phyloP scores from a whole-genome alignment of 2,329 filamentous ascomycete species.

The Achaetomium macrosporum region DNA sequence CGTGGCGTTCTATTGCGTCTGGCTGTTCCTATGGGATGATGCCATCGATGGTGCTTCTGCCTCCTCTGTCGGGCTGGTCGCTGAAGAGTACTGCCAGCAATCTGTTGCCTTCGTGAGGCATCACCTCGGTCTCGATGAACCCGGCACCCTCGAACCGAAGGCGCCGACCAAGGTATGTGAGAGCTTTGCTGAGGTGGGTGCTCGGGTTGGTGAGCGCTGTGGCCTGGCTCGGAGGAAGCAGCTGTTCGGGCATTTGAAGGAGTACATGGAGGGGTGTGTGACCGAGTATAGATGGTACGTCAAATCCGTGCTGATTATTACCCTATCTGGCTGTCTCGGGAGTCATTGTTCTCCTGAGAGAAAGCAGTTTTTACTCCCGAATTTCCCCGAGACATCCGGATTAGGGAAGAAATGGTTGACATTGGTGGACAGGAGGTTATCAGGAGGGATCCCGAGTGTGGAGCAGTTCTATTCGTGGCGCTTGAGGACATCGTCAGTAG shows the following conservation, averaged over 20 bases:
- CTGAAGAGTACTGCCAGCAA: conserved; percentile 12
- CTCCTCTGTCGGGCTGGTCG: neutral
- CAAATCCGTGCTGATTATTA: too few species aligned
- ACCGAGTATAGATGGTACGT: conserved; percentile 13
- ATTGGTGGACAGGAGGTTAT: too few species aligned
- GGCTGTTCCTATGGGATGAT: conserved; percentile 23
- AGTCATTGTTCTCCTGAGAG: too few species aligned
- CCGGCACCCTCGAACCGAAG: neutral
- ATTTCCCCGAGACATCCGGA: too few species aligned
- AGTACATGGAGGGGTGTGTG: conserved; percentile 20
- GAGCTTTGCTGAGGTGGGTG: conserved; percentile 13
- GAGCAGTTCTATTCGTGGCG: conserved; percentile 16
- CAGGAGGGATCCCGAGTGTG: conserved; percentile 7
- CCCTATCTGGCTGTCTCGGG: too few species aligned
- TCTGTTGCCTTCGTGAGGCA: conserved; percentile 13
- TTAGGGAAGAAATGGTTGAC: too few species aligned
- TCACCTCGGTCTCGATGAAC: conserved; percentile 1
- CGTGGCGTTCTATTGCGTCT: conserved; percentile 14
- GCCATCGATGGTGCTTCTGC: conserved; percentile 14
- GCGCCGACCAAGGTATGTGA: conserved; percentile 15
- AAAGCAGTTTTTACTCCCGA: too few species aligned
- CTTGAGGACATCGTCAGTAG: conserved; percentile 13
- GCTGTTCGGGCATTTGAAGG: conserved; percentile 9
- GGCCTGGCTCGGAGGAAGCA: neutral
- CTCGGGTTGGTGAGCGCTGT: conserved; percentile 2